Evolutionary conservation across 805 yeast genomes (phyloP).

Genomic region (Metschnikowia henanensis): DNA sequence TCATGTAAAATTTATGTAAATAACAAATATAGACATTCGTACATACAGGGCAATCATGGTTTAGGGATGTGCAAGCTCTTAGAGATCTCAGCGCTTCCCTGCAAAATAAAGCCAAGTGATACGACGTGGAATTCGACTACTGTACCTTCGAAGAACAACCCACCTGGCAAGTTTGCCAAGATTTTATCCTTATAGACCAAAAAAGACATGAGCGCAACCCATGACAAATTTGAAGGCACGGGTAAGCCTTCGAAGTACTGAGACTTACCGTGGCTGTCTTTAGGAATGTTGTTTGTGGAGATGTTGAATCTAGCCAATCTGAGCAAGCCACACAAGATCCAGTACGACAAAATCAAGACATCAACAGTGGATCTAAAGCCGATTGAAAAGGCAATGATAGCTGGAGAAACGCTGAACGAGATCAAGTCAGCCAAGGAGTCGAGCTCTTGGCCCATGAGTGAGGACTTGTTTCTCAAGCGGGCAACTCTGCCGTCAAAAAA

Average conservation of each 20-base stretch:
- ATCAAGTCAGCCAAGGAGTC: conserved; percentile 95
- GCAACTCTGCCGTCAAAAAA: conserved; percentile 98
- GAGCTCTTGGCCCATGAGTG: conserved; percentile 95
- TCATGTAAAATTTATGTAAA: background rate
- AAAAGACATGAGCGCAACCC: conserved; percentile 72
- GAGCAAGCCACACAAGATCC: conserved; percentile 91
- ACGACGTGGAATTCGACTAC: conserved; percentile 75
- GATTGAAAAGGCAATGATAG: conserved; percentile 85
- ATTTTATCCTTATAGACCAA: conserved; percentile 56
- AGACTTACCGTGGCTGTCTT: conserved; percentile 83
- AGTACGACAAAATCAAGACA: conserved; percentile 69
- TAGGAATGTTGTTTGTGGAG: conserved; percentile 89
- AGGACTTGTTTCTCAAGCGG: conserved; percentile 85
- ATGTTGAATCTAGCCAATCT: conserved; percentile 95
- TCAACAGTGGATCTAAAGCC: conserved; percentile 88
- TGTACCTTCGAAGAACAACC: conserved; percentile 54
- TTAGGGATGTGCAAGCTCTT: conserved; percentile 92
- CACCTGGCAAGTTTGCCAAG: conserved; percentile 61
- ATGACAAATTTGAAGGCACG: conserved; percentile 80
- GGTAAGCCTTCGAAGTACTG: conserved; percentile 96
- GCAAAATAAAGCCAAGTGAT: conserved; percentile 60
- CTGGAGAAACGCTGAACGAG: conserved; percentile 95
- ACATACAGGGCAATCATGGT: conserved; percentile 42
- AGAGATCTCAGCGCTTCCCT: conserved; percentile 90
- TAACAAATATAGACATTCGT: too few relatives aligned